A percentile compares a stretch with the other conserved stretches of the same genome.
These are phyloP conservation scores for Aspergillus affinis DNA, from an alignment of 495 filamentous ascomycete species.

Conservation along the genomic window DNA sequence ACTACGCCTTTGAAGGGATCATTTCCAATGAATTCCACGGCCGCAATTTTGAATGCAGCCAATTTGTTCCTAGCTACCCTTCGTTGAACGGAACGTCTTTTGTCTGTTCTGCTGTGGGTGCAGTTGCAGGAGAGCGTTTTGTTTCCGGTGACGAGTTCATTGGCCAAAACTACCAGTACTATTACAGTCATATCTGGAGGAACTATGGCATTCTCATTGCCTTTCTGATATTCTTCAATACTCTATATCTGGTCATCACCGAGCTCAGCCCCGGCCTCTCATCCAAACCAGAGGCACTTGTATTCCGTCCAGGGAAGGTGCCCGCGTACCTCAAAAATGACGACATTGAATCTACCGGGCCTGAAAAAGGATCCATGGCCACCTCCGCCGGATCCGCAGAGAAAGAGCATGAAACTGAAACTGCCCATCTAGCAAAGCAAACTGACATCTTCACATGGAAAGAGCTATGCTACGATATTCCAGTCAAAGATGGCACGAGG, in stretches of 20 bases:
- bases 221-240: constrained; percentile 57
- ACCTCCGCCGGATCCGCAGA: constrained; percentile 2
- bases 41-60: constrained; percentile 43
- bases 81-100: constrained; percentile 32
- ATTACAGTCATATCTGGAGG: constrained; percentile 57
- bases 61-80: constrained; percentile 38
- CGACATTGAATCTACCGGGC: constrained; percentile 7
- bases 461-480: constrained; percentile 65
- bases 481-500: constrained; percentile 54
- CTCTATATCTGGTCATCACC: constrained; percentile 36
- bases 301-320: constrained; percentile 38
- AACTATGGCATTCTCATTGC: constrained; percentile 63
- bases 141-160: constrained; percentile 55
- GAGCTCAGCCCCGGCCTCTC: constrained; percentile 32
- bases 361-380: constrained; percentile 5
- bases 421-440: constrained; percentile 45
- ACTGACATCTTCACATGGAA: constrained; percentile 71
- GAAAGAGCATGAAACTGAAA: constrained; percentile 25
- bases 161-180: constrained; percentile 51
- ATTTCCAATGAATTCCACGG: constrained; percentile 58
- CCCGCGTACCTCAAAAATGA: constrained; percentile 24
- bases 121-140: constrained; percentile 42
- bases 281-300: constrained; percentile 35
- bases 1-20: constrained; percentile 39
- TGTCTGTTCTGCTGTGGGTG: constrained; percentile 53